phyloP scores from a whole-genome alignment of 2,329 filamentous ascomycete genomes.

The Paraphaeosphaeria sporulosa region DNA sequence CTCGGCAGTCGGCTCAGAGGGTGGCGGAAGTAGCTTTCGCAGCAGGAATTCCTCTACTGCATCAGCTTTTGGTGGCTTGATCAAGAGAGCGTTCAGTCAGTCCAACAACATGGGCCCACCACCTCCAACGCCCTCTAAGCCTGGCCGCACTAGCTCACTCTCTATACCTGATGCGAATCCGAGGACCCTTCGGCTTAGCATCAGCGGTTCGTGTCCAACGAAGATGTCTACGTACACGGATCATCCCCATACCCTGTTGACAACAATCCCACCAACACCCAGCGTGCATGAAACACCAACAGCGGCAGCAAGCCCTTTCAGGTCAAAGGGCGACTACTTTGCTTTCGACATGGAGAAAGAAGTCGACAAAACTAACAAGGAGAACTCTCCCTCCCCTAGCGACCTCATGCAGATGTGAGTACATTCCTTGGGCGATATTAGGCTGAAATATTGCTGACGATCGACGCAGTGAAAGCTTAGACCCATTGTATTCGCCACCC shows the following conservation, averaged over 20 bases:
- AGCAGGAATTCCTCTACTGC: slow-evolving; percentile 36
- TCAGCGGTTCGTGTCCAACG: slow-evolving; percentile 49
- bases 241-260: slow-evolving; percentile 42
- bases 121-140: slow-evolving; percentile 20
- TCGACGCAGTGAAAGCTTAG: slow-evolving; percentile 34
- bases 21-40: slow-evolving; percentile 19
- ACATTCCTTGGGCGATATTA: background rate
- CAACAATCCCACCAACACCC: slow-evolving; percentile 54
- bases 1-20: slow-evolving; percentile 27
- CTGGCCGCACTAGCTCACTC: slow-evolving; percentile 29
- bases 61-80: slow-evolving; percentile 34
- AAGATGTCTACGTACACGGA: slow-evolving; percentile 45
- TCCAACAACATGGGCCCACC: slow-evolving; percentile 24
- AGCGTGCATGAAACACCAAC: slow-evolving; percentile 32
- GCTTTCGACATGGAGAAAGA: slow-evolving; percentile 34
- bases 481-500: slow-evolving; percentile 36
- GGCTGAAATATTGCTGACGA: slow-evolving; percentile 14
- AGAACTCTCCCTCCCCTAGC: slow-evolving; percentile 14
- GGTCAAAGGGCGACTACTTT: slow-evolving; percentile 41
- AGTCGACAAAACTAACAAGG: slow-evolving; percentile 20
- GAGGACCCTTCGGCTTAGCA: slow-evolving; percentile 34
- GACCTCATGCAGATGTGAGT: slow-evolving; percentile 41
- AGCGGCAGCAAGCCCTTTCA: slow-evolving; percentile 47
- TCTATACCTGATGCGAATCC: slow-evolving; percentile 45
- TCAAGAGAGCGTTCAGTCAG: slow-evolving; percentile 38